A percentile compares a stretch with the other conserved stretches of the same genome.
These are phyloP conservation scores for Chalciporus pseudorubinellus DNA, from an alignment of 768 basidiomycete species.

Conservation along the genomic window DNA sequence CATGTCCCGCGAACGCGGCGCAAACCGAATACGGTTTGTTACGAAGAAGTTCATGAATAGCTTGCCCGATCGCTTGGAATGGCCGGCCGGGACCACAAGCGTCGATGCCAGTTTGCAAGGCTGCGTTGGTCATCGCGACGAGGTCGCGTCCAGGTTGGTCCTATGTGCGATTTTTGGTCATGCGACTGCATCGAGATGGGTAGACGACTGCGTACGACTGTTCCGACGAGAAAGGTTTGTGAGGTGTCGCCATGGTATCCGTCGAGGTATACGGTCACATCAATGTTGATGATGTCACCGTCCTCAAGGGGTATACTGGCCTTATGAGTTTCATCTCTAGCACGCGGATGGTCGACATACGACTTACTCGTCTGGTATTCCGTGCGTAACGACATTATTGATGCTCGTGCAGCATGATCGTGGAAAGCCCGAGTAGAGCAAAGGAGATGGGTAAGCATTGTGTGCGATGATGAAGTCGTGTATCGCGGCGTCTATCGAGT, in stretches of 20 bases:
- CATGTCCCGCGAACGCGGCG: conserved; percentile 77
- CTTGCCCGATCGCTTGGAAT: conserved; percentile 67
- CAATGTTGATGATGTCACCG: conserved; percentile 86
- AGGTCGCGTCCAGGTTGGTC: conserved; percentile 70
- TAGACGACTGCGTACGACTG: conserved; percentile 52
- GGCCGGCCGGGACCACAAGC: conserved; percentile 72
- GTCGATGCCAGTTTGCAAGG: conserved; percentile 66
- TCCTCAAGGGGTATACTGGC: conserved; percentile 73
- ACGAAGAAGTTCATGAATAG: conserved; percentile 56
- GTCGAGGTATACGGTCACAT: conserved; percentile 80
- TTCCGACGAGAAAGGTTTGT: conserved; percentile 75
- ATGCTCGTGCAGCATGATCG: conserved; percentile 63
- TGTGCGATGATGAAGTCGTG: conserved; percentile 68
- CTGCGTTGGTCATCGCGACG: conserved; percentile 57
- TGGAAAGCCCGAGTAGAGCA: conserved; percentile 61
- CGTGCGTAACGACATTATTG: conserved; percentile 85
- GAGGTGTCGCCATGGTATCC: conserved; percentile 92
- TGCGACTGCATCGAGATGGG: neutral
- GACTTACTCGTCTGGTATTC: conserved; percentile 85
- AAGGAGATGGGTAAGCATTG: conserved; percentile 84
- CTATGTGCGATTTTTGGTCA: conserved; percentile 36
- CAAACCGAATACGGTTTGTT: conserved; percentile 55
- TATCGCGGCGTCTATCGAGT: conserved; percentile 65
- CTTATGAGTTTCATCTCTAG: conserved; percentile 1
- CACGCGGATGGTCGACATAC: neutral